Percentiles rank a stretch among this genome's conserved stretches.
Evolutionary conservation across 768 basidiomycete genomes (phyloP).

Genomic region (Naganishia randhawae): DNA sequence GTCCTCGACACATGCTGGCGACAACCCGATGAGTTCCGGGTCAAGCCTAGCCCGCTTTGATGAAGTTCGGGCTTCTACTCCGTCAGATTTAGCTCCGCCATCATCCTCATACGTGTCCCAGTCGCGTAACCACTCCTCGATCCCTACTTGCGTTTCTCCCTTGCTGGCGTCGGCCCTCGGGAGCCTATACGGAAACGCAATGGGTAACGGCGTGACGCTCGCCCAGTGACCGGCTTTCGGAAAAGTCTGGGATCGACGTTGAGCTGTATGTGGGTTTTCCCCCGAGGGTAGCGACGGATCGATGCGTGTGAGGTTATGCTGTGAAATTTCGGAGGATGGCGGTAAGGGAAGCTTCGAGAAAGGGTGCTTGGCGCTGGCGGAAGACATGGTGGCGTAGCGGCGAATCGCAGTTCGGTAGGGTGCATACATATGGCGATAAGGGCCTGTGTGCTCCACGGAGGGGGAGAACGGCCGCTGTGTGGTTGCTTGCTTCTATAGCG

Average conservation of each 20-base stretch:
- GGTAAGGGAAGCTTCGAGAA: constrained; percentile 45
- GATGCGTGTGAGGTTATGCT: constrained; percentile 21
- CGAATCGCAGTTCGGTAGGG: background rate
- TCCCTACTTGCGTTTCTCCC: constrained; percentile 57
- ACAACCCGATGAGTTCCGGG: constrained; percentile 64
- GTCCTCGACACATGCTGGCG: constrained; percentile 65
- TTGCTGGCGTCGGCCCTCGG: constrained; percentile 58
- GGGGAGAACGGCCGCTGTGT: too few relatives aligned
- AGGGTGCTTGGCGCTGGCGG: constrained; percentile 19
- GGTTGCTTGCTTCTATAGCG: too few relatives aligned
- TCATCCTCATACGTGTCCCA: constrained; percentile 63
- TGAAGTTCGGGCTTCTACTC: constrained; percentile 22
- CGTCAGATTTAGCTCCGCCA: constrained; percentile 52
- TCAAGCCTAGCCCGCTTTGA: constrained; percentile 33
- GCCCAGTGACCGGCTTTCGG: constrained; percentile 45
- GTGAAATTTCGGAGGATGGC: constrained; percentile 36
- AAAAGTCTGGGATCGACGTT: constrained; percentile 45
- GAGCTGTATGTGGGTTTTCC: constrained; percentile 25
- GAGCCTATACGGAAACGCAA: constrained; percentile 78
- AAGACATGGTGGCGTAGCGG: background rate
- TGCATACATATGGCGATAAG: constrained; percentile 1
- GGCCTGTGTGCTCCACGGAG: background rate
- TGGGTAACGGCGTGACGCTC: constrained; percentile 68
- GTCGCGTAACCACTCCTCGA: constrained; percentile 71
- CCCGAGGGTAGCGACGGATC: constrained; percentile 9